phyloP scores from a whole-genome alignment of 768 basidiomycete species.

The Fomitopsis pulvina region DNA sequence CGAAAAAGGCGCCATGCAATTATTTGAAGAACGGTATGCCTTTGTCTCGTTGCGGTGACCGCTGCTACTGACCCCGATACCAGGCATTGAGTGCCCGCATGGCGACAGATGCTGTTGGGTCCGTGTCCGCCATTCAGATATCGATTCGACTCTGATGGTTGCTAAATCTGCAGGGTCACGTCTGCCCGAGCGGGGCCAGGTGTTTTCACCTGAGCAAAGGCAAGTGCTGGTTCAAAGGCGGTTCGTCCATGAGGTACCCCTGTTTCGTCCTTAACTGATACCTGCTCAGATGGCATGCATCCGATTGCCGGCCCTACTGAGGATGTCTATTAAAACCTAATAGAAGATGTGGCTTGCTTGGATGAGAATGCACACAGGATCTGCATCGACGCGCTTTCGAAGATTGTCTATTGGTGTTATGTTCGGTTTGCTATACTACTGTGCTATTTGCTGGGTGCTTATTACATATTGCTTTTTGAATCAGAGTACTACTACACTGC shows the following conservation, averaged over 20 bases:
- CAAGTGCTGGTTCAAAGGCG: conserved; percentile 85
- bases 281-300: conserved; percentile 35
- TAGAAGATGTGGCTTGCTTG: too few species aligned
- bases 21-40: conserved; percentile 70
- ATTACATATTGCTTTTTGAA: not conserved
- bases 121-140: not conserved
- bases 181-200: conserved; percentile 61
- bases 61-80: not conserved
- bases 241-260: conserved; percentile 25
- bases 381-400: not conserved
- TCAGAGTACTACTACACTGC: not conserved
- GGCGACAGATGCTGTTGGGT: conserved; percentile 72
- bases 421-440: not conserved
- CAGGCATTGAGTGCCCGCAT: conserved; percentile 70
- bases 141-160: not conserved
- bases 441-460: not conserved
- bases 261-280: not conserved
- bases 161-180: conserved; percentile 41
- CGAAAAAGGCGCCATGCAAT: conserved; percentile 83
- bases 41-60: not conserved
- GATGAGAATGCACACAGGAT: not conserved
- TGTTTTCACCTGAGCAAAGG: conserved; percentile 65
- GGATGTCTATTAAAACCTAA: not conserved
- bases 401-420: not conserved
- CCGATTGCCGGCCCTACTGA: conserved; percentile 3